Base-by-base conservation (phyloP, 179 eudicot species). In the Beta macrorhiza region DNA sequence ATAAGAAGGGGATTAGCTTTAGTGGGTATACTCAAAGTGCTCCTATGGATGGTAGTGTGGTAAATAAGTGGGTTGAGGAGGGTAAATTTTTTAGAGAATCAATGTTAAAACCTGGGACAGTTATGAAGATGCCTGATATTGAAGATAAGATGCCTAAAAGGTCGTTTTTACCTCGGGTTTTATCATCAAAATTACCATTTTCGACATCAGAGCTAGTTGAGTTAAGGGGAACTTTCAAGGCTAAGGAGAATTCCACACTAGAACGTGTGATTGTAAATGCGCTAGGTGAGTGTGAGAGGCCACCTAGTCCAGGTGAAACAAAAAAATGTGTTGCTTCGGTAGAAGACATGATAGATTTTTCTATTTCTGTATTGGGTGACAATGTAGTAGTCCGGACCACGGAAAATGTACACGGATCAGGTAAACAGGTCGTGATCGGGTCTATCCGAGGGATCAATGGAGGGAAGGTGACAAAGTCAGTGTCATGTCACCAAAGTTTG, bases 271-370 rank as follows among this genome's bases (percentile, higher is more conserved):
- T 94, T 61, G 22, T 57, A 1, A 84, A 85, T 51, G 84, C 93
- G 15, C 53, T 94, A 29, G 83, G 59, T n/a, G 98, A 95, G 78
- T 91, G 98, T 67, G 92, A 95, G 79, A 62, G 97, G 75, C 85
- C 89, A 1, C 90, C 98, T 2, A 90, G 90, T 80, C 86, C 68
- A 0, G 92, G 87, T 32, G 98, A 95, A 89, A 91, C 92, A 5
- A 95, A 95, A 80, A 85, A 84, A 19, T 95, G 98, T 58, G 97
- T 93, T 42, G 91, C 88, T 42, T 95, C 98, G 0, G 80, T 83
- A 0, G 98, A 95, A 83, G 98, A 95, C 87, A 90, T 95, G 97
- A 90, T 95, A 53, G 98, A 95, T 79, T 95, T 95, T 42, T 87
- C 95, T 0, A 80, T 86, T 0, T 85, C 92, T 0, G 88, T 93